A percentile compares a stretch with the other conserved stretches of the same genome.
phyloP scores from a whole-genome alignment of 1,284 basidiomycete species.

The Cryptococcus maquisensis region DNA sequence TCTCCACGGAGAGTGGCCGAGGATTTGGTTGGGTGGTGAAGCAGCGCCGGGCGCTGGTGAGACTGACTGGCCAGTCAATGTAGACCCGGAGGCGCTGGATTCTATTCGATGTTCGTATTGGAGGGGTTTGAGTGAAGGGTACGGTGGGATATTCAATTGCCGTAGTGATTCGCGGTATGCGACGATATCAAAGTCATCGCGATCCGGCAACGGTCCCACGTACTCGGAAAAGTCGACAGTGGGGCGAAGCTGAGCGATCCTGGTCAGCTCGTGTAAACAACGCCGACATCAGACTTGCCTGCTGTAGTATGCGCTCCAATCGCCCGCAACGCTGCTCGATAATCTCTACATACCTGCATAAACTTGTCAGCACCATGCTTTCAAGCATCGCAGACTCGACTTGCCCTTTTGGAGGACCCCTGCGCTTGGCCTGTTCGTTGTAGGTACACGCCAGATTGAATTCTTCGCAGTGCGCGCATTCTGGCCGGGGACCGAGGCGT shows the following conservation, averaged over 20 bases:
- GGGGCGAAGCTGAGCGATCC: slow-evolving; percentile 58
- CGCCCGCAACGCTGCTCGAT: slow-evolving; percentile 67
- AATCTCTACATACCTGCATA: slow-evolving; percentile 63
- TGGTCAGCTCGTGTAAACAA: background rate
- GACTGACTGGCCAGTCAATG: slow-evolving; percentile 1
- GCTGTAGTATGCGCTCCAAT: slow-evolving; percentile 63
- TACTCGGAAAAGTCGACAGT: slow-evolving; percentile 62
- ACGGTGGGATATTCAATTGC: slow-evolving; percentile 35
- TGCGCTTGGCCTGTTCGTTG: slow-evolving; percentile 68
- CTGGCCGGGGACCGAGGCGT: slow-evolving; percentile 11
- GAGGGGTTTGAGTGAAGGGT: slow-evolving; percentile 33
- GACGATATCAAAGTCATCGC: slow-evolving; percentile 64
- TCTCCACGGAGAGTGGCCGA: slow-evolving; percentile 34
- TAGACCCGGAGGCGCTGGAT: background rate
- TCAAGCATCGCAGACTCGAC: slow-evolving; percentile 14
- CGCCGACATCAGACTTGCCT: slow-evolving; percentile 49
- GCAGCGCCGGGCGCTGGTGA: slow-evolving; percentile 19
- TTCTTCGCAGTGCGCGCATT: slow-evolving; percentile 72
- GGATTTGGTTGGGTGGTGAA: slow-evolving; percentile 22
- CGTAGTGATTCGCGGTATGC: slow-evolving; percentile 34
- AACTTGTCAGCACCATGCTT: background rate
- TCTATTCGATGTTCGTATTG: background rate
- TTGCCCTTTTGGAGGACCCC: slow-evolving; percentile 78
- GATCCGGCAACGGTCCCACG: slow-evolving; percentile 63
- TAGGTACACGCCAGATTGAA: slow-evolving; percentile 73